Evolutionary conservation across 2,329 filamentous ascomycete species (phyloP).

Genomic region (Pestalotiopsis sp.): DNA sequence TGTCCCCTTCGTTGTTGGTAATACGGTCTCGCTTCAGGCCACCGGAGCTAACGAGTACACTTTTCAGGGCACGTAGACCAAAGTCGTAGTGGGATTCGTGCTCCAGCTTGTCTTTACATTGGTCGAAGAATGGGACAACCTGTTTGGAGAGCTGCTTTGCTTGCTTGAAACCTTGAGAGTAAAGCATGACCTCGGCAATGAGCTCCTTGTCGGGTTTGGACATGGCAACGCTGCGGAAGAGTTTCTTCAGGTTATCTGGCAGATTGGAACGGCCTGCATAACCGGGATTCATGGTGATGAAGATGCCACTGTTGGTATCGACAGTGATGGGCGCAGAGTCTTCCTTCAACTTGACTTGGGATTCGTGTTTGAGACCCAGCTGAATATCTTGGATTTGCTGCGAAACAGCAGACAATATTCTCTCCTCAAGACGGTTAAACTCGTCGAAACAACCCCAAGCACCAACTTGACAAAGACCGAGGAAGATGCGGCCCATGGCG

Average conservation of each 20-base stretch:
- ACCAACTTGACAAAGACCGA: conserved; percentile 98
- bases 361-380: conserved; percentile 85
- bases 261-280: conserved; percentile 98
- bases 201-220: conserved; percentile 99
- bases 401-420: conserved; percentile 95
- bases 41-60: conserved; percentile 96
- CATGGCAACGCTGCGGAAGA: conserved; percentile 99
- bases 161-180: conserved; percentile 98
- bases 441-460: conserved; percentile 99
- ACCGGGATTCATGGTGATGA: conserved; percentile 99
- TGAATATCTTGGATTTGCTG: conserved; percentile 99
- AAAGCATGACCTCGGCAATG: conserved; percentile 99
- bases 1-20: conserved; percentile 54
- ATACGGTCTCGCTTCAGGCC: conserved; percentile 88
- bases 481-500: conserved; percentile 98
- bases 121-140: conserved; percentile 97
- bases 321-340: conserved; percentile 75
- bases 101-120: conserved; percentile 77
- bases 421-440: conserved; percentile 98
- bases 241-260: conserved; percentile 98
- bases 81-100: conserved; percentile 99
- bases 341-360: conserved; percentile 92
- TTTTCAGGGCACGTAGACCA: conserved; percentile 95
- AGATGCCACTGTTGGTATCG: conserved; percentile 93
- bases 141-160: conserved; percentile 93